These are phyloP conservation scores for Plasmodium adleri DNA, from an alignment of 169 alveolate species.

Conservation along the genomic window DNA sequence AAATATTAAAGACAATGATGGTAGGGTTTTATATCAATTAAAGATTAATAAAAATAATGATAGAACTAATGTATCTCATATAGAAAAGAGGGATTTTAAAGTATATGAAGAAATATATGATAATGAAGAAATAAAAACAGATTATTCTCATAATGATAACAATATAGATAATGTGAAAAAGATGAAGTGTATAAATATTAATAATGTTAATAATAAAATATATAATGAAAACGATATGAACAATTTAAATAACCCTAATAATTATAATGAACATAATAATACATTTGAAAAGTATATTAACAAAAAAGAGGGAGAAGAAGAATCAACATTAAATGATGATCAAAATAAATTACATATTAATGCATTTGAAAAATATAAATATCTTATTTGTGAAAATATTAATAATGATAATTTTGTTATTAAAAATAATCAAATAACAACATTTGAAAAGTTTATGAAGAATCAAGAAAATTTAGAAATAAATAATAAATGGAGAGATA, in stretches of 20 bases:
- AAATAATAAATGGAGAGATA: slow-evolving; percentile 30
- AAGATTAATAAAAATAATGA: neutral
- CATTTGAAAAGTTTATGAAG: slow-evolving; percentile 40
- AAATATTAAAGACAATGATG: neutral
- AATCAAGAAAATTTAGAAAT: neutral
- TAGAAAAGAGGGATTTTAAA: neutral
- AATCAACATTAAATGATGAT: neutral
- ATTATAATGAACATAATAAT: neutral
- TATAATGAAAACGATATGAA: neutral
- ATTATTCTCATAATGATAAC: neutral
- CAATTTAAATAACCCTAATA: neutral
- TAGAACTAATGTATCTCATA: neutral
- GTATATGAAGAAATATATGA: too few species aligned
- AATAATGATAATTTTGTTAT: slow-evolving; percentile 68
- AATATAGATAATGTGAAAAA: neutral
- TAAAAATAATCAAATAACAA: slow-evolving; percentile 52
- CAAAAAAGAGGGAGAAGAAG: neutral
- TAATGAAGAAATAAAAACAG: neutral
- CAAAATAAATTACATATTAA: slow-evolving; percentile 23
- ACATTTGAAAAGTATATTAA: neutral
- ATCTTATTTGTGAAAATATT: slow-evolving; percentile 39
- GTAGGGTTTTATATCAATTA: neutral
- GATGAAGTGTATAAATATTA: neutral
- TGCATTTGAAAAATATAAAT: slow-evolving; percentile 31
- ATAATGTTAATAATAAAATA: neutral